phyloP scores from a whole-genome alignment of 257 asterid species.

The Nyctanthes arbortristis region DNA sequence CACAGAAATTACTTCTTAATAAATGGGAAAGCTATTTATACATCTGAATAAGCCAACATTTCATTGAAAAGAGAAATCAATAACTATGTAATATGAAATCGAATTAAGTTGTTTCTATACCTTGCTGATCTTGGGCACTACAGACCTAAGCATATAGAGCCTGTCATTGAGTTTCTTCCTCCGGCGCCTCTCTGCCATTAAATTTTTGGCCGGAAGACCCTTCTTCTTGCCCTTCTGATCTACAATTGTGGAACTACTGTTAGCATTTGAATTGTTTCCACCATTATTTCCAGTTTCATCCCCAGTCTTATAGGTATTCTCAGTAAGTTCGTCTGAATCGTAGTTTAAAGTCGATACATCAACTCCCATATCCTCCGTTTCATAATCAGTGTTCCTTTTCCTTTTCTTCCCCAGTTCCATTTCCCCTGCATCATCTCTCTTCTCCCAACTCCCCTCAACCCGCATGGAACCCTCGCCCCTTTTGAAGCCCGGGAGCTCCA shows the following conservation, averaged over 20 bases:
- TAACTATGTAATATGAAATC: neutral
- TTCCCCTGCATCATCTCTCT: conserved; percentile 33
- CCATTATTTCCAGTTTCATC: conserved; percentile 27
- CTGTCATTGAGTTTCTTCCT: conserved; percentile 79
- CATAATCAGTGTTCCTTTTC: conserved; percentile 21
- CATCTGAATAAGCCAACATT: neutral
- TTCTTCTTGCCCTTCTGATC: conserved; percentile 52
- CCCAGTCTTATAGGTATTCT: conserved; percentile 20
- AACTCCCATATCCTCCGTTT: conserved; percentile 5
- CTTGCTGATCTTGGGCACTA: conserved; percentile 81
- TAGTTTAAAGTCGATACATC: conserved; percentile 17
- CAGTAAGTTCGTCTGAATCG: conserved; percentile 46
- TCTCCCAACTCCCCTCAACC: conserved; percentile 34
- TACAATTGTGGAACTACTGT: conserved; percentile 34
- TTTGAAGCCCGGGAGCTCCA: conserved; percentile 35
- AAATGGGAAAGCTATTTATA: neutral
- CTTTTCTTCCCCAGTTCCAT: conserved; percentile 21
- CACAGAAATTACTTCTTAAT: neutral
- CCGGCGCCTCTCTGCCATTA: conserved; percentile 79
- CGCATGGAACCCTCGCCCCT: conserved; percentile 42
- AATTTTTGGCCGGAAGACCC: conserved; percentile 70
- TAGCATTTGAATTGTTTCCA: conserved; percentile 38
- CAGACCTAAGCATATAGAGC: conserved; percentile 75
- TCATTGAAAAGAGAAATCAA: neutral
- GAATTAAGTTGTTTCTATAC: conserved; percentile 26